Conservation (phyloP, 2,329 filamentous ascomycete species). For the Penicillium sp. region DNA sequence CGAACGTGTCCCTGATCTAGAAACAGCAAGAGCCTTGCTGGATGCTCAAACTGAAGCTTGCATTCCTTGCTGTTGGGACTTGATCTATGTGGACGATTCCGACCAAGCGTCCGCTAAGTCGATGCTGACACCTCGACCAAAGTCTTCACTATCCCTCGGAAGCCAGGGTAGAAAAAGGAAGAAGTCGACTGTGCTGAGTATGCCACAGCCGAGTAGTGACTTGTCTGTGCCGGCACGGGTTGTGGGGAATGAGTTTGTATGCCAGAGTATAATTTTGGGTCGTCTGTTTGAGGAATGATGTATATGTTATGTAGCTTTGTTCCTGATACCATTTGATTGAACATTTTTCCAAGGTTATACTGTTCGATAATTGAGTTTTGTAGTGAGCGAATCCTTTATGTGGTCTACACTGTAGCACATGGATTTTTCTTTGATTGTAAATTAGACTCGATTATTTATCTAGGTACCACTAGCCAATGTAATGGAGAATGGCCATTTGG, state of each 20-base stretch:
- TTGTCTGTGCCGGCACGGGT: conserved; percentile 53
- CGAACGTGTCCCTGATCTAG: conserved; percentile 58
- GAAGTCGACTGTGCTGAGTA: conserved; percentile 26
- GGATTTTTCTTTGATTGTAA: no score
- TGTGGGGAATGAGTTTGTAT: conserved; percentile 77
- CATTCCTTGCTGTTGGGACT: conserved; percentile 54
- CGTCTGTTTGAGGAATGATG: conserved; percentile 59
- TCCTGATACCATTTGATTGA: no score
- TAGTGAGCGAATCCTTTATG: no score
- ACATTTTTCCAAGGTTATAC: no score
- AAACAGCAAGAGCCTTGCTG: conserved; percentile 59
- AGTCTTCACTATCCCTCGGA: conserved; percentile 25
- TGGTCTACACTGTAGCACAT: no score
- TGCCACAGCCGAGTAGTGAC: conserved; percentile 25
- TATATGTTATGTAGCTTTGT: no score
- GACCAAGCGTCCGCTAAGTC: conserved; percentile 50
- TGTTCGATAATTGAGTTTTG: no score
- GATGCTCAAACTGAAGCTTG: conserved; percentile 45
- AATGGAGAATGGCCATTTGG: no score
- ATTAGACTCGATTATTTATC: no score
- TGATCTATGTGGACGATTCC: conserved; percentile 71
- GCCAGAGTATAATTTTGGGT: conserved; percentile 87
- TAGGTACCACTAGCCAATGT: no score
- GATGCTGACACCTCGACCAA: conserved; percentile 32
- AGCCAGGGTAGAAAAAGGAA: conserved; percentile 41